Conservation (phyloP, 2,329 filamentous ascomycete genomes). For the Meredithiella fracta region DNA sequence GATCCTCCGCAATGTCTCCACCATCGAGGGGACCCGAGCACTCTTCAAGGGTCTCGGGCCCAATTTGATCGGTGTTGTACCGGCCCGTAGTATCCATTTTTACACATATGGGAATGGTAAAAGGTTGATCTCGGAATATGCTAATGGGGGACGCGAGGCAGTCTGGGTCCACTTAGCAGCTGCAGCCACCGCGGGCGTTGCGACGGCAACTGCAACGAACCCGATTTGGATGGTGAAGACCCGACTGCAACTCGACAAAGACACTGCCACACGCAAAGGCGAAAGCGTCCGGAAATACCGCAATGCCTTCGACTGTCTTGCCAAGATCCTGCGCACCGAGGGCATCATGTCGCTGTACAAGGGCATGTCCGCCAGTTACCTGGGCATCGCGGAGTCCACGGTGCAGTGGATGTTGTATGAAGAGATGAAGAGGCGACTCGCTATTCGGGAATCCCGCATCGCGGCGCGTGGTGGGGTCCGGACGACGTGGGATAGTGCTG, state of each 20-base stretch:
- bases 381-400: constrained; percentile 79
- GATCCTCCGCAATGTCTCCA: constrained; percentile 67
- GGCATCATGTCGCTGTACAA: constrained; percentile 73
- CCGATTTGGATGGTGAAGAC: constrained; percentile 97
- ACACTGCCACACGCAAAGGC: constrained; percentile 45
- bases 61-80: constrained; percentile 77
- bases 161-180: constrained; percentile 64
- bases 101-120: constrained; percentile 89
- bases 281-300: constrained; percentile 52
- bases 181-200: constrained; percentile 62
- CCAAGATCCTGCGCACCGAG: constrained; percentile 65
- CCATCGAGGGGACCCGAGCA: constrained; percentile 66
- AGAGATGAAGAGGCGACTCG: constrained; percentile 66
- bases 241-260: constrained; percentile 78
- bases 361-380: constrained; percentile 77
- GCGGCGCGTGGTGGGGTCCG: constrained; percentile 42
- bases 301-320: constrained; percentile 77
- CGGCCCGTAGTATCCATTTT: constrained; percentile 83
- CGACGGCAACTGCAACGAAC: constrained; percentile 81
- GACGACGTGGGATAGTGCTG: constrained; percentile 54
- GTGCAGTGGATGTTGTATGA: constrained; percentile 92
- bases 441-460: constrained; percentile 42
- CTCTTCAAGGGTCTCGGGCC: constrained; percentile 88
- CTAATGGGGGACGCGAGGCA: constrained; percentile 53
- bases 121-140: constrained; percentile 56